A percentile compares a stretch with the other conserved stretches of the same genome.
These are phyloP conservation scores for Cladosporium phlei DNA, from an alignment of 2,329 filamentous ascomycete genomes.

Conservation along the genomic window DNA sequence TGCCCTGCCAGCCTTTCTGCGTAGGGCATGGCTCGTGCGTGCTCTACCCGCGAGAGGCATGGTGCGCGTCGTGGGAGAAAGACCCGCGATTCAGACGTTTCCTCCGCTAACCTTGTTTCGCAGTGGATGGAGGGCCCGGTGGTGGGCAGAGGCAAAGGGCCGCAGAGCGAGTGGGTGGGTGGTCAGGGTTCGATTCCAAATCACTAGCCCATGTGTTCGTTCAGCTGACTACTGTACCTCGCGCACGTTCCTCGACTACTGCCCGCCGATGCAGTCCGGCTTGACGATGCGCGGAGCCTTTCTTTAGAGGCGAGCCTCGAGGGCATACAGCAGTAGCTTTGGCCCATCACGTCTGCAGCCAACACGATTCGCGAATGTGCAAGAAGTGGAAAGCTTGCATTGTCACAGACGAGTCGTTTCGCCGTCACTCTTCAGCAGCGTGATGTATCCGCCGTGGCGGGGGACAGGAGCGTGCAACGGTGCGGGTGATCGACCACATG, in stretches of 20 bases:
- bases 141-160: too few species aligned
- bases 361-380: neutral
- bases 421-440: conserved; percentile 3
- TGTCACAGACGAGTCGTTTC: neutral
- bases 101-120: conserved; percentile 5
- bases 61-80: too few species aligned
- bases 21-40: too few species aligned
- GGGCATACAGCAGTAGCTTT: neutral
- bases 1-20: too few species aligned
- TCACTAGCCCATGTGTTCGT: conserved; percentile 4
- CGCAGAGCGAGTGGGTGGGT: too few species aligned
- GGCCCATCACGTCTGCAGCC: neutral
- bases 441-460: conserved; percentile 1
- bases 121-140: too few species aligned
- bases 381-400: conserved; percentile 3
- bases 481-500: conserved; percentile 32
- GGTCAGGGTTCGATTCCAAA: conserved; percentile 14
- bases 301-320: too few species aligned
- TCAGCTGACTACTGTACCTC: conserved; percentile 13
- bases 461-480: conserved; percentile 4
- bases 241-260: conserved; percentile 8
- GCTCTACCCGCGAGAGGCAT: too few species aligned
- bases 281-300: conserved; percentile 3
- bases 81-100: conserved; percentile 3
- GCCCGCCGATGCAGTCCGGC: conserved; percentile 6